phyloP scores from a whole-genome alignment of 1,284 basidiomycete species.

The Fistulina hepatica region DNA sequence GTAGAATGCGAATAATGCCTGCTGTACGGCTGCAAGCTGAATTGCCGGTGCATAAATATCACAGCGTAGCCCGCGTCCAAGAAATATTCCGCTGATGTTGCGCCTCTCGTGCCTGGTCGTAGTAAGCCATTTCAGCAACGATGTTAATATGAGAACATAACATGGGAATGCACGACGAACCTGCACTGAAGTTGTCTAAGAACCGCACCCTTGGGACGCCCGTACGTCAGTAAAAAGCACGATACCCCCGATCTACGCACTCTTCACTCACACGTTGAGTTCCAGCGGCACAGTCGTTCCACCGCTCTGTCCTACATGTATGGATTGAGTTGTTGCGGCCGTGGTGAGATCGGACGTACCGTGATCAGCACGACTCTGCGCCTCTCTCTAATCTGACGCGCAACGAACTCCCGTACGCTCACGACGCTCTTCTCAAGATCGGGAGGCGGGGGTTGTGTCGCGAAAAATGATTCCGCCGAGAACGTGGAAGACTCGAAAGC shows the following conservation, averaged over 20 bases:
- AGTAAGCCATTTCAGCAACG: slow-evolving; percentile 6
- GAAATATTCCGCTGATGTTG: slow-evolving; percentile 97
- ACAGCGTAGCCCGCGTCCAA: slow-evolving; percentile 90
- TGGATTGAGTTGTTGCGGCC: slow-evolving; percentile 7
- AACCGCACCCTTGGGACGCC: slow-evolving; percentile 89
- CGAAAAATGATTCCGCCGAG: slow-evolving; percentile 82
- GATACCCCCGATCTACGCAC: not conserved
- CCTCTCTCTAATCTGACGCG: slow-evolving; percentile 48
- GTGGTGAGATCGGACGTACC: slow-evolving; percentile 43
- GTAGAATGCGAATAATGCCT: slow-evolving; percentile 96
- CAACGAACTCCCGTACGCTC: slow-evolving; percentile 61
- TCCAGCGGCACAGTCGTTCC: slow-evolving; percentile 93
- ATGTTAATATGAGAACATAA: slow-evolving; percentile 2
- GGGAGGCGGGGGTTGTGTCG: slow-evolving; percentile 67
- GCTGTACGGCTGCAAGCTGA: slow-evolving; percentile 94
- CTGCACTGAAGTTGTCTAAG: slow-evolving; percentile 97
- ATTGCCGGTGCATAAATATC: slow-evolving; percentile 96
- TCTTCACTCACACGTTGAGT: slow-evolving; percentile 80
- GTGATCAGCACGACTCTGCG: slow-evolving; percentile 89
- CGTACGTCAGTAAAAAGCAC: too few relatives aligned
- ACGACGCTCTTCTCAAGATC: slow-evolving; percentile 57
- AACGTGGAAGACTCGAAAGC: slow-evolving; percentile 34
- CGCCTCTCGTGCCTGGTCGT: slow-evolving; percentile 77
- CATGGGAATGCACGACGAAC: slow-evolving; percentile 31
- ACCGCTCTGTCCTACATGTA: slow-evolving; percentile 57